Evolutionary conservation across 257 asterid species (phyloP).

Genomic region (Plectranthus barbatus): DNA sequence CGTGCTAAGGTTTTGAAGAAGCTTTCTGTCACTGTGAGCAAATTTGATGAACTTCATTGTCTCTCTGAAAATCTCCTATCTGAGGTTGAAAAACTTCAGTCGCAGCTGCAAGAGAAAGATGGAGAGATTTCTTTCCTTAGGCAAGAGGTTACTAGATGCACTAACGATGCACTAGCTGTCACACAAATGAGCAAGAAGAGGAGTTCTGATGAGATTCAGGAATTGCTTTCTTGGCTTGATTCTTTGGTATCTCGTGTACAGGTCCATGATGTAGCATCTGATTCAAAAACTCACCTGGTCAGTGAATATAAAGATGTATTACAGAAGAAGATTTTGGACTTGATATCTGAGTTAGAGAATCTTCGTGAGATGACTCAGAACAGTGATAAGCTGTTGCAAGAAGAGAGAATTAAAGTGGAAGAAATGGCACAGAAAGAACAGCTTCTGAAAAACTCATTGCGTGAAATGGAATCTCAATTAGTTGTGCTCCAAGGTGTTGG

Average conservation of each 20-base stretch:
- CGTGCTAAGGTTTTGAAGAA: constrained; percentile 84
- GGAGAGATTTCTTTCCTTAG: constrained; percentile 91
- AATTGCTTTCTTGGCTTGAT: constrained; percentile 60
- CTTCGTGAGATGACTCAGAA: constrained; percentile 54
- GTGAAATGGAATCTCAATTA: constrained; percentile 66
- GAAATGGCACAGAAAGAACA: constrained; percentile 55
- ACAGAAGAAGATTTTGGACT: constrained; percentile 52
- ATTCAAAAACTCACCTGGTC: constrained; percentile 26
- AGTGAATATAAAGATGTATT: constrained; percentile 45
- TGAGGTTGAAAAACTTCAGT: constrained; percentile 95
- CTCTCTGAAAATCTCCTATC: constrained; percentile 77
- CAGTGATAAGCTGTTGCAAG: constrained; percentile 50
- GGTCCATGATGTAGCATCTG: constrained; percentile 35
- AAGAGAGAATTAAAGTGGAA: constrained; percentile 66
- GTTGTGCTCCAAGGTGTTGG: constrained; percentile 49
- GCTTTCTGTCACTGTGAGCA: constrained; percentile 86
- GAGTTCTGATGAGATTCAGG: constrained; percentile 59
- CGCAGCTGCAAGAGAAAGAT: constrained; percentile 84
- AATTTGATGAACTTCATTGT: constrained; percentile 86
- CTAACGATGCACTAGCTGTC: constrained; percentile 68
- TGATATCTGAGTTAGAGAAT: constrained; percentile 75
- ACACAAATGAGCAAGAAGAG: constrained; percentile 56
- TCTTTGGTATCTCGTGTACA: constrained; percentile 44
- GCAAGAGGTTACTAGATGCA: constrained; percentile 96
- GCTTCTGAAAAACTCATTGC: constrained; percentile 55